A percentile compares a stretch with the other conserved stretches of the same genome.
phyloP scores from a whole-genome alignment of 164 flowering plant genomes.

The Stephania japonica region DNA sequence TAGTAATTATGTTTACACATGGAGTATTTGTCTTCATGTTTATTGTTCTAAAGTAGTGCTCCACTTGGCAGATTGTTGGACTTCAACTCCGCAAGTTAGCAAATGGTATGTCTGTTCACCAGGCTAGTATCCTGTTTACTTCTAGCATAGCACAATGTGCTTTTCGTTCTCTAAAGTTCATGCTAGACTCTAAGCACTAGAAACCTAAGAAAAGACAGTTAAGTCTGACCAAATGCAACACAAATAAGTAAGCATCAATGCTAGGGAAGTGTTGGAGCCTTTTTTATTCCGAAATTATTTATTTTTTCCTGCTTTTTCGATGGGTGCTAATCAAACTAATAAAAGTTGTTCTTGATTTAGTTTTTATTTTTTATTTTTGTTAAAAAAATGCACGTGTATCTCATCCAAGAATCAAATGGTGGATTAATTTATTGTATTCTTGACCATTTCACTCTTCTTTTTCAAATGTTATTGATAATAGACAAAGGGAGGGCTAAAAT shows the following conservation, averaged over 20 bases:
- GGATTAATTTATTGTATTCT: background rate
- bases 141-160: background rate
- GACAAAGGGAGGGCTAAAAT: background rate
- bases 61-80: constrained; percentile 85
- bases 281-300: no score
- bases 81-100: constrained; percentile 61
- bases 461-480: background rate
- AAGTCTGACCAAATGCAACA: background rate
- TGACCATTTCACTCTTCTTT: background rate
- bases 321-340: no score
- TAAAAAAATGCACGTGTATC: background rate
- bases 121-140: background rate
- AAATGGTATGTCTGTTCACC: constrained; percentile 50
- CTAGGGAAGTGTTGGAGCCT: no score
- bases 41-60: constrained; percentile 14
- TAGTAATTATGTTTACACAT: background rate
- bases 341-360: no score
- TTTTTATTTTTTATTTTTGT: no score
- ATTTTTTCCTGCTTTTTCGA: no score
- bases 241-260: background rate
- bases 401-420: background rate
- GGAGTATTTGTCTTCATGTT: constrained; percentile 2
- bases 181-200: background rate
- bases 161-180: background rate
- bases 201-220: no score